phyloP scores from a whole-genome alignment of 768 basidiomycete species.

The Leucocoprinus sp. region DNA sequence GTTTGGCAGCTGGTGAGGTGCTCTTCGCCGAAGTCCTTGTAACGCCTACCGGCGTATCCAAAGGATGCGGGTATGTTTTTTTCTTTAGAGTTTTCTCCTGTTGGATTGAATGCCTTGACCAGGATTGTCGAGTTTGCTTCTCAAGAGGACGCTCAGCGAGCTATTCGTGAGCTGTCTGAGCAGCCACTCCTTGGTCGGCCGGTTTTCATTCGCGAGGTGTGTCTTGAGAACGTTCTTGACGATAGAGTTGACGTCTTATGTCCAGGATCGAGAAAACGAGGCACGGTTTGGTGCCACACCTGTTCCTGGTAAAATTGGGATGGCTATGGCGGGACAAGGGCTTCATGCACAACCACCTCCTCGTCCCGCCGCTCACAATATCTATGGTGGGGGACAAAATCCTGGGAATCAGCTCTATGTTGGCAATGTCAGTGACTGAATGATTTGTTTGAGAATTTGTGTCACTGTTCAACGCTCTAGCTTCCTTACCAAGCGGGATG shows the following conservation, averaged over 20 bases:
- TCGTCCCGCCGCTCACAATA: conserved; percentile 74
- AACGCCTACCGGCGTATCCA: conserved; percentile 93
- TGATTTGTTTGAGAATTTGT: not conserved
- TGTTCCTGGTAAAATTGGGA: conserved; percentile 91
- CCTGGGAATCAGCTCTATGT: conserved; percentile 93
- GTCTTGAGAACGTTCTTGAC: not conserved
- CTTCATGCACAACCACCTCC: conserved; percentile 74
- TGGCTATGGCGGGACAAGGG: conserved; percentile 93
- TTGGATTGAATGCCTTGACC: conserved; percentile 11
- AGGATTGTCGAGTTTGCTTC: conserved; percentile 95
- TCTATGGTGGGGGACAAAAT: conserved; percentile 48
- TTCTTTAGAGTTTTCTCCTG: not conserved
- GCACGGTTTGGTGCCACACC: conserved; percentile 94
- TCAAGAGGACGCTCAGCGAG: conserved; percentile 82
- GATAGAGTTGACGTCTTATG: conserved; percentile 6
- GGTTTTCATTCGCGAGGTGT: conserved; percentile 93
- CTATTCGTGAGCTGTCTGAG: conserved; percentile 88
- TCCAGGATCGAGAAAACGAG: conserved; percentile 91
- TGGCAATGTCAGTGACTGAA: conserved; percentile 61
- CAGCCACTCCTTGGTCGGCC: conserved; percentile 85
- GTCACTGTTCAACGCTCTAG: conserved; percentile 29
- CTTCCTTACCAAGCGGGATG: conserved; percentile 96
- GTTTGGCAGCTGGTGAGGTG: conserved; percentile 97
- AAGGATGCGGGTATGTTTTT: conserved; percentile 91
- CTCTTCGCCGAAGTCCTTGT: conserved; percentile 99